Base-by-base conservation (phyloP, 768 basidiomycete genomes). In the Trametes gibbosa region DNA sequence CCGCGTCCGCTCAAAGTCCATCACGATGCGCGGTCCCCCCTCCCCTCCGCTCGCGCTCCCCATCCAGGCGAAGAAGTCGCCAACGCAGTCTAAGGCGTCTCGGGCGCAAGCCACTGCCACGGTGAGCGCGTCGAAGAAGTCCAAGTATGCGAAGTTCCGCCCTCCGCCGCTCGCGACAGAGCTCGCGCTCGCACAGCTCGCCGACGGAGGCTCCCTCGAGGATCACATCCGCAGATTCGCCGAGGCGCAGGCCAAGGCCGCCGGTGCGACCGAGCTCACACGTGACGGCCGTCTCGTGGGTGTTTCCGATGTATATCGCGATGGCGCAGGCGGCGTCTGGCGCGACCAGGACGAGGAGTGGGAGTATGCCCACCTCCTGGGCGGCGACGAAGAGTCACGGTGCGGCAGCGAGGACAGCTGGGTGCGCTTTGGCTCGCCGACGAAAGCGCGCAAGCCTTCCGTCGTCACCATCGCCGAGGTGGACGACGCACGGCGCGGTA, bases 281-380 rank as follows among this genome's bases (percentile, higher is more conserved):
- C 64, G 64, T n/a, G 61, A 68, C 35, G 68, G 65, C 25, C 60
- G 62, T 46, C 58, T 74, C 17, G 69, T 70, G 25, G 69, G 75
- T 10, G 81, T 82, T 13, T 77, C 75, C 1, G 84, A 80, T 49
- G 80, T 86, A 3, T 81, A 81, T 70, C 77, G 84, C 17, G 87
- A 90, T 55, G 84, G 72, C 0, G 75, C 79, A 24, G 87, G 86
- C 23, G 81, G 82, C 0, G 52, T 89, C 14, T 90, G 88, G 86
- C 79, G 81, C 76, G 89, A 90, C 64, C 81, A 79, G 53, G 86
- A 87, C 12, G 89, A 90, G 69, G 81, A 85, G 65, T 77, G 80
- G 78, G 89, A 90, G 66, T 88, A 84, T 62, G 75, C 78, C 14
- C 84, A 82, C 56, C 78, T 90, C 9, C 77, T 90, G 29, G 74